Conservation (phyloP, 345 rosid species). For the Populus deltoides region DNA sequence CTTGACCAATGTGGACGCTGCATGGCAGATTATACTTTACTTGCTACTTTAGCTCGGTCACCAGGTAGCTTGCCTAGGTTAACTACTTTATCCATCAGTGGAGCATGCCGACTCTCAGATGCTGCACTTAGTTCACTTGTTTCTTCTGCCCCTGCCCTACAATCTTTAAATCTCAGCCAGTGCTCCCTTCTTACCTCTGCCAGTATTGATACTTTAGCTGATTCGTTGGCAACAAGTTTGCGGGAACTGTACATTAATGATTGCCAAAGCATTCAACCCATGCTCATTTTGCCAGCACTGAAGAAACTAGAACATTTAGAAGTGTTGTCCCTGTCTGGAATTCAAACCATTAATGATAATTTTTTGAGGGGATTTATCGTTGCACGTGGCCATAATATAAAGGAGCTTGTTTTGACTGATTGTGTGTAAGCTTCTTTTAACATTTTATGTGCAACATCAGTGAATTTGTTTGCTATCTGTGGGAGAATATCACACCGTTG, state of each 20-base stretch:
- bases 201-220: constrained; percentile 53
- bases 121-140: constrained; percentile 57
- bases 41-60: constrained; percentile 51
- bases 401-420: constrained; percentile 63
- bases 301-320: constrained; percentile 61
- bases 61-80: constrained; percentile 52
- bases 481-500: neutral
- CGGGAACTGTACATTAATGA: constrained; percentile 73
- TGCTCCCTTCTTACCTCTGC: constrained; percentile 73
- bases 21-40: constrained; percentile 59
- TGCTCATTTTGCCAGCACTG: constrained; percentile 56
- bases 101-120: constrained; percentile 85
- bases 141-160: constrained; percentile 59
- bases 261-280: constrained; percentile 64
- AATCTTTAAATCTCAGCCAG: constrained; percentile 69
- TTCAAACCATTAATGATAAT: constrained; percentile 57
- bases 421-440: constrained; percentile 54
- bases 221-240: constrained; percentile 55
- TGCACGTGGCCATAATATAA: constrained; percentile 53
- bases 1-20: constrained; percentile 84
- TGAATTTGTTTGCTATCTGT: constrained; percentile 12
- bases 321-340: constrained; percentile 66
- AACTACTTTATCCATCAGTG: constrained; percentile 58
- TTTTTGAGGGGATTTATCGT: constrained; percentile 43
- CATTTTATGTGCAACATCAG: neutral